A percentile compares a stretch with the other conserved stretches of the same genome.
Evolutionary conservation across 2,329 filamentous ascomycete genomes (phyloP).

Genomic region (Colletotrichum godetiae): DNA sequence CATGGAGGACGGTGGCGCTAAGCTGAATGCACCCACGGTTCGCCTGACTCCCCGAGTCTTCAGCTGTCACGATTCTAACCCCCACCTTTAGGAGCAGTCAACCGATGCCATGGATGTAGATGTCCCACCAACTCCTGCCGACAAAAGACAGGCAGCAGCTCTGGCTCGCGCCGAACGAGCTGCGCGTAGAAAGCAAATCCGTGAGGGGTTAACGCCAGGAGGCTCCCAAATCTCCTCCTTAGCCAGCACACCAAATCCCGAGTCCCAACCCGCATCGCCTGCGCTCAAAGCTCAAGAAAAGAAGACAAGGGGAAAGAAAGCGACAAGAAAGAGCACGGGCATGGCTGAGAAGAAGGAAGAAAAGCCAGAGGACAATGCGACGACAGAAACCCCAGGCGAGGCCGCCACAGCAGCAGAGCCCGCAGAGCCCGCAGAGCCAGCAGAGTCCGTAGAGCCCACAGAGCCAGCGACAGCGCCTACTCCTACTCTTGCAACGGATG

Average conservation of each 20-base stretch:
- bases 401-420: background rate
- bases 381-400: slow-evolving; percentile 15
- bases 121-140: slow-evolving; percentile 18
- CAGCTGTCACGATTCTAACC: slow-evolving; percentile 16
- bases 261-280: slow-evolving; percentile 18
- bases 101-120: slow-evolving; percentile 31
- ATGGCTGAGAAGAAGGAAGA: background rate
- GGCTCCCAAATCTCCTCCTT: slow-evolving; percentile 4
- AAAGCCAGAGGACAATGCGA: background rate
- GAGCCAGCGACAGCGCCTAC: background rate
- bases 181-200: slow-evolving; percentile 27
- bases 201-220: slow-evolving; percentile 18
- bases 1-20: slow-evolving; percentile 29
- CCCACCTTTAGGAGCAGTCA: slow-evolving; percentile 1
- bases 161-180: slow-evolving; percentile 31
- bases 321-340: slow-evolving; percentile 28
- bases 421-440: slow-evolving; percentile 9
- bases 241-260: slow-evolving; percentile 30
- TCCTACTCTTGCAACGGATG: background rate
- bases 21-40: slow-evolving; percentile 26
- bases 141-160: slow-evolving; percentile 22
- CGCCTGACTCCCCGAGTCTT: slow-evolving; percentile 6
- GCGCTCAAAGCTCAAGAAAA: slow-evolving; percentile 32
- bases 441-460: background rate
- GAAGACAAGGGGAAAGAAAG: slow-evolving; percentile 20